Evolutionary conservation across 306 rosid species (phyloP).

Genomic region (Lathyrus tuberosus): DNA sequence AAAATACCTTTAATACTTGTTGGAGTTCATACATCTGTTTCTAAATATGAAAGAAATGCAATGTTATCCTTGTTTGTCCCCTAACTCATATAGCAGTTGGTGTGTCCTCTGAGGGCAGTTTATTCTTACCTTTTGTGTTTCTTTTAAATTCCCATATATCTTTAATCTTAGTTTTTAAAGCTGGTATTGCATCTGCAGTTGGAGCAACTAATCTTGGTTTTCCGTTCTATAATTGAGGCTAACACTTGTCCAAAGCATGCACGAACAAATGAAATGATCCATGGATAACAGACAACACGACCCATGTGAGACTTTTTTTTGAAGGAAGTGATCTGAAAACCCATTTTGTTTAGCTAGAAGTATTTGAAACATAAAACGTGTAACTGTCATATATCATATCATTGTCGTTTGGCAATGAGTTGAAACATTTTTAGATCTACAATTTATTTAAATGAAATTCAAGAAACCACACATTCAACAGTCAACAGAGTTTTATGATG

Average conservation of each 20-base stretch:
- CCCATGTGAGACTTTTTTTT: conserved; percentile 17
- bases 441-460: conserved; percentile 22
- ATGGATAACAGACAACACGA: conserved; percentile 29
- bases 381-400: conserved; percentile 8
- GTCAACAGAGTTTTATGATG: background rate
- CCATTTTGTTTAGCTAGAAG: conserved; percentile 6
- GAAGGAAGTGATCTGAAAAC: conserved; percentile 14
- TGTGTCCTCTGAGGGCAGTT: too few relatives aligned
- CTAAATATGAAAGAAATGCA: too few relatives aligned
- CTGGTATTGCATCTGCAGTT: too few relatives aligned
- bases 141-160: too few relatives aligned
- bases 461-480: conserved; percentile 12
- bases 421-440: conserved; percentile 8
- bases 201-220: too few relatives aligned
- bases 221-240: conserved; percentile 14
- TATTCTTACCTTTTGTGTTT: too few relatives aligned
- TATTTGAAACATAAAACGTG: conserved; percentile 1
- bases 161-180: too few relatives aligned
- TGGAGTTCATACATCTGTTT: too few relatives aligned
- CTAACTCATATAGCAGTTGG: too few relatives aligned
- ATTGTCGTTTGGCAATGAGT: conserved; percentile 14
- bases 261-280: conserved; percentile 4
- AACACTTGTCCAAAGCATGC: conserved; percentile 33
- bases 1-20: too few relatives aligned
- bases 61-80: too few relatives aligned